Evolutionary conservation across 257 asterid species (phyloP), one percentile per base, ranked within the genome.

Genomic region (Solanum appendiculatum): DNA sequence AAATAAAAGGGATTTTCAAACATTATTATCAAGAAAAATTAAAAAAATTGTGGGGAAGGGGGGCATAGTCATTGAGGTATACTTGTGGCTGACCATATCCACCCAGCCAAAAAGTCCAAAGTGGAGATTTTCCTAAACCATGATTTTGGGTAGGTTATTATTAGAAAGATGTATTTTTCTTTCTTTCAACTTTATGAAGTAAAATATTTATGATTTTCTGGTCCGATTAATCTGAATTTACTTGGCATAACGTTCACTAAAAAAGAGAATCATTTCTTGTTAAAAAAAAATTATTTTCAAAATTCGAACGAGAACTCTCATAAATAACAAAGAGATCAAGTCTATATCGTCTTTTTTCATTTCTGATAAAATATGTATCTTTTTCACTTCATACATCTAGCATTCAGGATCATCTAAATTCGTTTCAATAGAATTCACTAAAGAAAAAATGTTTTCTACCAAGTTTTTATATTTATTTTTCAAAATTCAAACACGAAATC

Each of bases 91-190:
- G 88, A 86, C 87, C 83, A 86, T 83, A 86, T 69, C 83, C 63
- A 78, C 42, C 31, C 39, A 54, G 18, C 39, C 85, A 40, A 33
- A 91, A 84, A 77, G 91, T 89, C 93, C 89, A 93, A 92, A 92
- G 95, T 90, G 92, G 92, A 92, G 90, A 88, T 90, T 91, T 89
- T 84, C 91, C 89, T 86, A 85, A 88, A 86, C 92, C 91, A 91
- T 90, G 91, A 91, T 92, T 91, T 69, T 44, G 13, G 16, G 46
- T 68, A 88, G 89, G 82, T 73, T 44, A 78, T 44, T 42, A 27
- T 77, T 77, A 40, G 63, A 27, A 44, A 39, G 12, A n/a, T 70
- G 0, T 25, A 13, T 15, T 78, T 9, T 13, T 21, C n/a, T 27
- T 40, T 15, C 7, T 37, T 21, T 37, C 33, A 14, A 2, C 29